Base-by-base conservation (phyloP, 495 filamentous ascomycete species). In the Aspergillus carlsbadensis region DNA sequence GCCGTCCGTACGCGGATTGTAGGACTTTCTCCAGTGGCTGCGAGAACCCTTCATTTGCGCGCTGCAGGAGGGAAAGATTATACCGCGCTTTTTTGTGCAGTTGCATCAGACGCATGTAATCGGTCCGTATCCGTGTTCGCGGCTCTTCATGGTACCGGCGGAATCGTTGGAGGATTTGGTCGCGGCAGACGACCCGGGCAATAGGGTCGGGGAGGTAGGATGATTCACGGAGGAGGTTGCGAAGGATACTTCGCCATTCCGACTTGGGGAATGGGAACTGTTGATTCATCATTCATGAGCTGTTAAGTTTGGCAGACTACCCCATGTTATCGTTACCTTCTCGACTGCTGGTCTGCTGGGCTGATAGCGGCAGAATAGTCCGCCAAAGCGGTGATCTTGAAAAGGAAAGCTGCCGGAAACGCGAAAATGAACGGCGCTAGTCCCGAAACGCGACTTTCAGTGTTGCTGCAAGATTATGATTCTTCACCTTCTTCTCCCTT, bases 211-310 rank as follows among this genome's bases (percentile, higher is more conserved):
- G 91, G 21, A 98, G 84, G 66, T 96, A 96, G 54, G 87, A 84
- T 21, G 84, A 82, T 77, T 96, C 87, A 58, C 93, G 90, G 43
- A 97, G 85, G 6, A 95, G 79, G 34, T 86, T 83, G 31, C 94
- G 86, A 60, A 88, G 84, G 29, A 94, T 72, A 65, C 88, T 84
- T 26, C 82, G 74, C 83, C 74, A 59, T 80, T 78, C 52, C 42
- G 42, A 22, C n/a, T 21, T 22, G 10, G 53, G 14, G 34, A 40
- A 22, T 20, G 3, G 18, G 17, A 26, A 6, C 8, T 29, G 26
- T 29, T 8, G 26, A 29, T 29, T 29, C 26, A 29, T 8, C 4
- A 29, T 29, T 29, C 26, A 29, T 29, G 26, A 4, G 2, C 6
- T 5, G 20, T 14, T 20, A 40, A 13, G 34, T 7, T 14, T 15